Conservation (phyloP, 139 green algal species). For the Picochlorum sp. region DNA sequence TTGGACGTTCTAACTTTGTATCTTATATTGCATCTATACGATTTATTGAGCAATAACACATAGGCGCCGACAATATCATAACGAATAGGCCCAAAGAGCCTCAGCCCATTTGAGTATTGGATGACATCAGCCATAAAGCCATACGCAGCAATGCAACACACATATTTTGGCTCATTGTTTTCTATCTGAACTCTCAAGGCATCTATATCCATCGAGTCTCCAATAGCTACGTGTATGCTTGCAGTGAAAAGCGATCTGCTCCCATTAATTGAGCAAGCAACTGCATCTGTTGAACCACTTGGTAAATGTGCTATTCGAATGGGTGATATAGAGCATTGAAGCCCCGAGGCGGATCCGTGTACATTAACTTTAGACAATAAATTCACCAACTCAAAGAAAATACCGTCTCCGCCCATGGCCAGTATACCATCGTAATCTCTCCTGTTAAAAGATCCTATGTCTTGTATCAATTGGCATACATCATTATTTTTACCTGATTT, state of each 20-base stretch:
- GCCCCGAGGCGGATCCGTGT: neutral
- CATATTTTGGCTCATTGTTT: neutral
- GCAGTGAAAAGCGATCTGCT: constrained; percentile 51
- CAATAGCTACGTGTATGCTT: constrained; percentile 71
- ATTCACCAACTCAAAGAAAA: constrained; percentile 84
- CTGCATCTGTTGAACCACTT: constrained; percentile 73
- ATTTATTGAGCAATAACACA: constrained; percentile 11
- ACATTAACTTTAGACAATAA: constrained; percentile 26
- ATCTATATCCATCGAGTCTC: constrained; percentile 67
- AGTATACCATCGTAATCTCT: constrained; percentile 7
- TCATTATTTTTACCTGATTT: no score
- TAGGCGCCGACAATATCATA: constrained; percentile 36
- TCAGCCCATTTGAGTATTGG: constrained; percentile 32
- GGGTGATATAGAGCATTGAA: neutral
- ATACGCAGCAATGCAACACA: constrained; percentile 24
- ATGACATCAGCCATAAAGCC: constrained; percentile 84
- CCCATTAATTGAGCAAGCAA: constrained; percentile 73
- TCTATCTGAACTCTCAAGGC: constrained; percentile 34
- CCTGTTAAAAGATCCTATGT: neutral
- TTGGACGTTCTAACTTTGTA: neutral
- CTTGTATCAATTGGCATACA: neutral
- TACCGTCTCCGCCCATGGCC: constrained; percentile 65
- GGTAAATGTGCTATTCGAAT: constrained; percentile 73
- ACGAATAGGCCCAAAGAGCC: constrained; percentile 52
- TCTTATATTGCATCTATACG: neutral